Evolutionary conservation across 495 filamentous ascomycete genomes (phyloP).

Genomic region (Aspergillus ellipticus): DNA sequence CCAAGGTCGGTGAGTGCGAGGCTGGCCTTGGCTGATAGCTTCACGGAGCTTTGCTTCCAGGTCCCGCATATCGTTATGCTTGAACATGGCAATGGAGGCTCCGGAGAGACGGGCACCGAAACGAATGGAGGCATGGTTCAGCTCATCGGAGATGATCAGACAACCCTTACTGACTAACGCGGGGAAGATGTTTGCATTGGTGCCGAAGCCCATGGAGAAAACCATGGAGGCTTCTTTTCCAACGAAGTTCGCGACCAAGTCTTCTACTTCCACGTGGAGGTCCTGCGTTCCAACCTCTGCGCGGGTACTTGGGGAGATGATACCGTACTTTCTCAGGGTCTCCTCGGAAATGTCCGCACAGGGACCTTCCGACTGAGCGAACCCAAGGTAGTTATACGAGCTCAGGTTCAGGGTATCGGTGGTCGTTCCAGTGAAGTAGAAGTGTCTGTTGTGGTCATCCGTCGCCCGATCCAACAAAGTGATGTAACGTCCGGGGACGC

Average conservation of each 20-base stretch:
- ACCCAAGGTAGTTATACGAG: slow-evolving; percentile 98
- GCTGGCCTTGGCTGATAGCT: slow-evolving; percentile 91
- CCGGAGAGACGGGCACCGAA: slow-evolving; percentile 91
- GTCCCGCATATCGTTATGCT: slow-evolving; percentile 91
- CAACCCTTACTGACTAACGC: slow-evolving; percentile 87
- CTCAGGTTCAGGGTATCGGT: slow-evolving; percentile 98
- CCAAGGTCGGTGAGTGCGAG: slow-evolving; percentile 95
- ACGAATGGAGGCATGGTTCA: slow-evolving; percentile 96
- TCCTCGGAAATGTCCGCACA: slow-evolving; percentile 94
- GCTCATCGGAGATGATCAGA: slow-evolving; percentile 90
- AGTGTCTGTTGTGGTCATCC: slow-evolving; percentile 82
- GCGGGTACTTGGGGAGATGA: slow-evolving; percentile 74
- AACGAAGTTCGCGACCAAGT: slow-evolving; percentile 82
- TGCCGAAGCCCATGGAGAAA: slow-evolving; percentile 98
- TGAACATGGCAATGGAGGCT: slow-evolving; percentile 91
- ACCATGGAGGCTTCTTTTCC: slow-evolving; percentile 93
- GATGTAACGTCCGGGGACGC: slow-evolving; percentile 91
- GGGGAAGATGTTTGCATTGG: slow-evolving; percentile 87
- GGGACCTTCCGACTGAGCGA: slow-evolving; percentile 95
- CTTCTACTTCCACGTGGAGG: slow-evolving; percentile 82
- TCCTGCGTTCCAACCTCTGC: slow-evolving; percentile 84
- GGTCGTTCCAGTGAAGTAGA: slow-evolving; percentile 79
- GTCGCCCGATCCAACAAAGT: slow-evolving; percentile 85
- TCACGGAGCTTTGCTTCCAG: slow-evolving; percentile 82
- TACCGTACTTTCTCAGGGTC: slow-evolving; percentile 74